Evolutionary conservation across 2,329 filamentous ascomycete genomes (phyloP).

Genomic region (Blumeriella jaapii): DNA sequence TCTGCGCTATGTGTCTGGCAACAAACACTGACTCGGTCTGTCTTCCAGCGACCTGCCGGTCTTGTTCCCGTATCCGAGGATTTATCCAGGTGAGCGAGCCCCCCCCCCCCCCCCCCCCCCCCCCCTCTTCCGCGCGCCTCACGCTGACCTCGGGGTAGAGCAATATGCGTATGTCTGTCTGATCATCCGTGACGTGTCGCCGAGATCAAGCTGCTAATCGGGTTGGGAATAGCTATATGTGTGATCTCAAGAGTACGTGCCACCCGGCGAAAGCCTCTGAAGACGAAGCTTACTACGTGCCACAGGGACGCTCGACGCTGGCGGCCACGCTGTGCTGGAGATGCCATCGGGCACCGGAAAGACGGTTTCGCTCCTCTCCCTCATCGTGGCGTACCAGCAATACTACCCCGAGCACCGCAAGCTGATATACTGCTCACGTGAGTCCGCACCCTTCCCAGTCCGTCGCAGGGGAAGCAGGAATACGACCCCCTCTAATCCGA

Average conservation of each 20-base stretch:
- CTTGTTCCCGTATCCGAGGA: slow-evolving; percentile 63
- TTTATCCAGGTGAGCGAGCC: slow-evolving; percentile 50
- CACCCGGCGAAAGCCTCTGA: neutral
- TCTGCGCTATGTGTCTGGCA: neutral
- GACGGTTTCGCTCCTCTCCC: slow-evolving; percentile 84
- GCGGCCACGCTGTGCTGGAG: slow-evolving; percentile 91
- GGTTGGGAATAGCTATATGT: slow-evolving; percentile 52
- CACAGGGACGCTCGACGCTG: slow-evolving; percentile 70
- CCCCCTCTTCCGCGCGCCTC: no score
- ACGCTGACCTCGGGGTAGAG: slow-evolving; percentile 40
- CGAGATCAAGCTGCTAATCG: slow-evolving; percentile 13
- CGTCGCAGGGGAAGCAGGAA: no score
- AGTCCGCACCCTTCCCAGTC: slow-evolving; percentile 4
- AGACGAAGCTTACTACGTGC: slow-evolving; percentile 10
- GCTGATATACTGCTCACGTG: slow-evolving; percentile 94
- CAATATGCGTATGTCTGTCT: slow-evolving; percentile 47
- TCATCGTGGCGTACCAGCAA: slow-evolving; percentile 95
- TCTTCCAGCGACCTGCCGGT: slow-evolving; percentile 48
- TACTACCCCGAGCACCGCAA: slow-evolving; percentile 88
- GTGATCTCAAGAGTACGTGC: slow-evolving; percentile 57
- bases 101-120: no score
- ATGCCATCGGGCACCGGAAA: slow-evolving; percentile 99
- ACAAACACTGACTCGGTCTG: slow-evolving; percentile 14
- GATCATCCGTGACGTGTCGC: no score
- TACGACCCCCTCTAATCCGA: no score